Percentiles rank a stretch among this genome's conserved stretches.
phyloP scores from a whole-genome alignment of 176 grass and related monocot genomes.

The Melocanna baccifera region DNA sequence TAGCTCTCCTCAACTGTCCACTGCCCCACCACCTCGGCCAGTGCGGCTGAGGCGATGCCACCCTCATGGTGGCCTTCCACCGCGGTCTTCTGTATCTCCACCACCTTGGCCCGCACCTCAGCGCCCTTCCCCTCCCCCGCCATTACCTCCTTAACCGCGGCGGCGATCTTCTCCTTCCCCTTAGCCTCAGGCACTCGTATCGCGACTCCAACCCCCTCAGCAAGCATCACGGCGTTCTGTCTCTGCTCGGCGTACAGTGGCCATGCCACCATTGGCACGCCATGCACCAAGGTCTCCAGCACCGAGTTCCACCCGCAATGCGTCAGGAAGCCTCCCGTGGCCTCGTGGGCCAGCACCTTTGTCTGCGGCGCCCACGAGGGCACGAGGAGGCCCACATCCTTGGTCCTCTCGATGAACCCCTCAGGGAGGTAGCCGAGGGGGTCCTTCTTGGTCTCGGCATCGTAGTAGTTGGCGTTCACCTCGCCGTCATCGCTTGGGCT shows the following conservation, averaged over 20 bases:
- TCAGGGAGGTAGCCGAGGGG: conserved; percentile 37
- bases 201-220: conserved; percentile 9
- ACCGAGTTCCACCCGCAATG: conserved; percentile 75
- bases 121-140: conserved; percentile 22
- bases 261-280: conserved; percentile 67
- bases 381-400: conserved; percentile 26
- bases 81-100: conserved; percentile 23
- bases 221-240: conserved; percentile 51
- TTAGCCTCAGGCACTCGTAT: neutral
- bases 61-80: neutral
- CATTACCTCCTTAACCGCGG: neutral
- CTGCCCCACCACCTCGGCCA: conserved; percentile 1
- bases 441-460: conserved; percentile 42
- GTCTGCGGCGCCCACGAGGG: conserved; percentile 46
- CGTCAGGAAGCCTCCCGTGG: conserved; percentile 57
- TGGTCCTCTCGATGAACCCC: conserved; percentile 20
- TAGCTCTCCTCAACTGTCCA: neutral
- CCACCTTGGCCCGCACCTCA: conserved; percentile 32
- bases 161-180: neutral
- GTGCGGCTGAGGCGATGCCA: neutral
- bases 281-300: conserved; percentile 43
- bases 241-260: conserved; percentile 56
- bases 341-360: conserved; percentile 31
- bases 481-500: conserved; percentile 44
- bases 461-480: conserved; percentile 42